Evolutionary conservation across 192 early-diverging fungal species (phyloP), one percentile per base, ranked within the genome.

Genomic region (Borealophlyctis nickersoniae): DNA sequence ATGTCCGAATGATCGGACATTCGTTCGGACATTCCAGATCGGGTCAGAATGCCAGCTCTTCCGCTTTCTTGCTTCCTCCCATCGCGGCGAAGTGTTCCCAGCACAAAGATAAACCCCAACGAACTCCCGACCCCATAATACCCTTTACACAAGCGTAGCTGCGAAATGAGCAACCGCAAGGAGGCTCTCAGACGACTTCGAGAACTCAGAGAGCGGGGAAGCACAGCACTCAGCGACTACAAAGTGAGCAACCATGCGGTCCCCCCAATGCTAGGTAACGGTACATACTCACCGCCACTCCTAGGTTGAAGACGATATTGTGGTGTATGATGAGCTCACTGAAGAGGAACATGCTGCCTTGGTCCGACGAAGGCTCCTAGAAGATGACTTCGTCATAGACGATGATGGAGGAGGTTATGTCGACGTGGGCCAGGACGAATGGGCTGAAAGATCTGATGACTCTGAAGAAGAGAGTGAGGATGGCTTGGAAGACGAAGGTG

Each of bases 381-480:
- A 77, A 29, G 77, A 80, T 62, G 76, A 86, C 24, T 86, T 87
- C 74, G 81, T 90, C 0, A 80, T 80, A 14, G 85, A 87, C 60
- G 87, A 90, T 50, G 88, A 88, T 55, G 81, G 60, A 4, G 23
- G 53, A 54, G 80, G 87, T 22, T 65, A 75, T 39, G 89, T 82
- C 9, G 89, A 90, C 67, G 72, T 67, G 19, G 83, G 82, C 49
- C 71, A 85, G 53, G 85, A 69, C 34, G 67, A 69, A 52, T 69
- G 80, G 26, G 60, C 77, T 3, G 83, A 86, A 3, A 73, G 82
- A 22, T 81, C 72, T 55, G 78, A 76, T 19, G 62, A 76, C 35
- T 78, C 81, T 0, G 73, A 75, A 28, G 72, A 74, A n/a, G 72
- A 75, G 30, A 65, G 49, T 26, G 61, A 39, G 1, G 66, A 60